Base-by-base conservation (phyloP, 192 early-diverging fungal species). In the Coemansia reversa region DNA sequence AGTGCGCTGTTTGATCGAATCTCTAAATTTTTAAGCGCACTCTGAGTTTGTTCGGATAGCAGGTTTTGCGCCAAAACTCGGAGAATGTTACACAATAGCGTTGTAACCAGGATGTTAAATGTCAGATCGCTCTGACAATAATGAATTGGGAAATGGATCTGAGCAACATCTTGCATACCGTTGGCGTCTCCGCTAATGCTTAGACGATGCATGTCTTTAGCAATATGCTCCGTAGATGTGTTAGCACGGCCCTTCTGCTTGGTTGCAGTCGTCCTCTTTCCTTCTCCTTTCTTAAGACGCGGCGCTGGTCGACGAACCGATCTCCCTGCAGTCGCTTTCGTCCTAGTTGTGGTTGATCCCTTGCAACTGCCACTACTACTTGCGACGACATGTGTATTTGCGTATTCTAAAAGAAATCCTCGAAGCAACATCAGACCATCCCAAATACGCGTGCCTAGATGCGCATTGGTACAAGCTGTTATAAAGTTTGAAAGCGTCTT, bases 401-500 rank as follows among this genome's bases (percentile, higher is more conserved):
- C 77, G 27, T 80, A 67, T 42, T 74, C 77, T 32, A 70, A 47
- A 49, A 80, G 50, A n/a, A 62, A 50, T 12, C 27, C 42, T 11
- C 72, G 65, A 30, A 74, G 23, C 4, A 80, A 35, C 27, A 50
- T 56, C 67, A 80, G 58, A 12, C 56, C 54, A 19, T 80, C 68
- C 72, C 72, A 74, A 24, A 69, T 51, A 3, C 51, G 47, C 42
- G 52, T 2, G 2, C 77, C 72, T 3, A 80, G 27, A 42, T 74
- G 77, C 5, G 71, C 67, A 25, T 80, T 80, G n/a, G 65, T 56
- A 6, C 77, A 80, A 0, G 72, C 72, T 5, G 68, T 74, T 0
- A 48, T 58, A 57, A 67, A 70, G 47, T 80, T 80, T 1, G 68
- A 70, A 51, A 80, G 61, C 32, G 77, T 80, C 35, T 74, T 74